Percentiles rank a stretch among this genome's conserved stretches.
These are phyloP conservation scores for Lichtheimia corymbifera DNA, from an alignment of 371 early-diverging fungal genomes.

Conservation along the genomic window DNA sequence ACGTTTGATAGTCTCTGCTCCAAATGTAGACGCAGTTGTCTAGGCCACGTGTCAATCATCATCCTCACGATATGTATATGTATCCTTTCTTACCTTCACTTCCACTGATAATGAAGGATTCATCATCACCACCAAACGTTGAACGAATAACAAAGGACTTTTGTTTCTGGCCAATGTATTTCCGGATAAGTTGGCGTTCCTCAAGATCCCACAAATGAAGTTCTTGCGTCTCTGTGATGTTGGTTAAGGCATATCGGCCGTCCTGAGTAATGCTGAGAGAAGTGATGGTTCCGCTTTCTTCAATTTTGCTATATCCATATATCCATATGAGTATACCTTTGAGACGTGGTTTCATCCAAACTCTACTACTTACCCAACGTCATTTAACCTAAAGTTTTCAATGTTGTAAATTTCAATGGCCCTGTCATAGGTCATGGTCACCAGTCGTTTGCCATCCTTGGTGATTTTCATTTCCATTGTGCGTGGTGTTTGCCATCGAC, in stretches of 20 bases:
- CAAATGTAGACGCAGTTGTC: constrained; percentile 88
- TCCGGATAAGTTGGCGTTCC: constrained; percentile 63
- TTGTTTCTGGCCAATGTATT: constrained; percentile 86
- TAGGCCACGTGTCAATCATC: constrained; percentile 11
- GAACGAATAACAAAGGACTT: constrained; percentile 88
- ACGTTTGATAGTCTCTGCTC: constrained; percentile 78
- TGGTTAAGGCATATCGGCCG: constrained; percentile 74
- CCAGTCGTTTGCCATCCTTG: constrained; percentile 69
- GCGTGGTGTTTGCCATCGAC: constrained; percentile 70
- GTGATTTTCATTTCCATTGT: constrained; percentile 86
- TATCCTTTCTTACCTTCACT: constrained; percentile 73
- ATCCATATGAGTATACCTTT: neutral
- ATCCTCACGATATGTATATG: neutral
- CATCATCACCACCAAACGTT: constrained; percentile 86
- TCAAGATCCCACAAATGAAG: constrained; percentile 91
- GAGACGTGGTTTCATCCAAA: neutral
- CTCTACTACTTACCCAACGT: constrained; percentile 46
- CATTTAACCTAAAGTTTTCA: constrained; percentile 44
- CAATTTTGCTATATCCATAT: constrained; percentile 45
- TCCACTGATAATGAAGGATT: constrained; percentile 84
- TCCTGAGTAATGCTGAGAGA: constrained; percentile 77
- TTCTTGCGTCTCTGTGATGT: constrained; percentile 57
- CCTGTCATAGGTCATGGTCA: constrained; percentile 72
- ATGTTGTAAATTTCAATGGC: constrained; percentile 77
- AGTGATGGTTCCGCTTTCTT: constrained; percentile 75